These are phyloP conservation scores for Aspergillus cavernicola DNA, from an alignment of 495 filamentous ascomycete genomes.

Conservation along the genomic window DNA sequence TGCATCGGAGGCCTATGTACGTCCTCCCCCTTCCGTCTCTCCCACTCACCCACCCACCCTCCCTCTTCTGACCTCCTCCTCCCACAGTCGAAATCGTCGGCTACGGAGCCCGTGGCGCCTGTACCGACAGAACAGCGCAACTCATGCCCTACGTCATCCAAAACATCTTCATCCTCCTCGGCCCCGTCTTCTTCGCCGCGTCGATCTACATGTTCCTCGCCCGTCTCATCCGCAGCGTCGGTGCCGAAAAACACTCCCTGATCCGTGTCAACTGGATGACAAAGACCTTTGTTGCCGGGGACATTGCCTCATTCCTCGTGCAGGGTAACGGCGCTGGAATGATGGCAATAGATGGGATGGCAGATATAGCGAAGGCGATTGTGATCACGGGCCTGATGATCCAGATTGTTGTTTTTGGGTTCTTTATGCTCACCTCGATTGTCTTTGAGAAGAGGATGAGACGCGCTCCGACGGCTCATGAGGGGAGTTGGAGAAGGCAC, in stretches of 20 bases:
- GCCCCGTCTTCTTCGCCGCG: slow-evolving; percentile 9
- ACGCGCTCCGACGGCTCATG: neutral
- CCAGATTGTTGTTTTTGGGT: neutral
- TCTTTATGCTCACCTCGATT: neutral
- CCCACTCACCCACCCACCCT: neutral
- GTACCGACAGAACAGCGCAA: slow-evolving; percentile 18
- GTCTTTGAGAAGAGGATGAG: slow-evolving; percentile 1
- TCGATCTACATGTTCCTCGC: slow-evolving; percentile 12
- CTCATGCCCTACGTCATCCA: slow-evolving; percentile 19
- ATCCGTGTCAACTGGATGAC: slow-evolving; percentile 2
- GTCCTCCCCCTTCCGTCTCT: neutral
- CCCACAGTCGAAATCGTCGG: slow-evolving; percentile 22
- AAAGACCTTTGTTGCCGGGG: slow-evolving; percentile 8
- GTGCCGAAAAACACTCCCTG: slow-evolving; percentile 4
- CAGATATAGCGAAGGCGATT: neutral
- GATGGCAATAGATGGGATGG: slow-evolving; percentile 1
- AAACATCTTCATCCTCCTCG: slow-evolving; percentile 11
- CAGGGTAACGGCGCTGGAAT: slow-evolving; percentile 4
- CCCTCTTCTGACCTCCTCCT: neutral
- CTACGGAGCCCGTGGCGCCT: slow-evolving; percentile 22
- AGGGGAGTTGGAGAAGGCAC: neutral
- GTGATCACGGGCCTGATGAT: neutral
- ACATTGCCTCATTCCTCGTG: slow-evolving; percentile 10
- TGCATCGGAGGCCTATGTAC: slow-evolving; percentile 24
- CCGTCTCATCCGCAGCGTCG: slow-evolving; percentile 8